Evolutionary conservation across 2,329 filamentous ascomycete species (phyloP).

Genomic region (Penicillium brevicompactum): DNA sequence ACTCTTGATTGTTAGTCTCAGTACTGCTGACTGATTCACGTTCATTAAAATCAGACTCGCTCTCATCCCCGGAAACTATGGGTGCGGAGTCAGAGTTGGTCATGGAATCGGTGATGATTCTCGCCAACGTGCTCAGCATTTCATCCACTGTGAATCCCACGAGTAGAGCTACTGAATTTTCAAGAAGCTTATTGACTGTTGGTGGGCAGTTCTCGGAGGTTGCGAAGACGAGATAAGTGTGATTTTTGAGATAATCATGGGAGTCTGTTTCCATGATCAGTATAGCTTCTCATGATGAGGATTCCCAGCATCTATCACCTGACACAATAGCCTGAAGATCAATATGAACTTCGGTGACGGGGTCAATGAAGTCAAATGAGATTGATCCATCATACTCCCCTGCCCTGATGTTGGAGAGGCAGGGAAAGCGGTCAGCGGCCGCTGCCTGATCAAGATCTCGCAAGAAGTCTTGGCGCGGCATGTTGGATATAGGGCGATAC

Average conservation of each 20-base stretch:
- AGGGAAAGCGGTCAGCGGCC: conserved; percentile 40
- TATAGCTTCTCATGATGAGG: not conserved
- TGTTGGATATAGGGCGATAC: conserved; percentile 37
- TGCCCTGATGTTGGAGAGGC: conserved; percentile 58
- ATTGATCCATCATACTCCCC: conserved; percentile 75
- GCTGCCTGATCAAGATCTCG: conserved; percentile 56
- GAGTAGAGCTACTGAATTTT: conserved; percentile 40
- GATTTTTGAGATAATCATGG: conserved; percentile 60
- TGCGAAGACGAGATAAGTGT: conserved; percentile 53
- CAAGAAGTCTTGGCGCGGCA: conserved; percentile 69
- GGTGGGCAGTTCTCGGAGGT: conserved; percentile 39
- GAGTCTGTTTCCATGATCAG: conserved; percentile 49
- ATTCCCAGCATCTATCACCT: conserved; percentile 30
- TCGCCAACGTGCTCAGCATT: conserved; percentile 52
- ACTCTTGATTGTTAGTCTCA: conserved; percentile 31
- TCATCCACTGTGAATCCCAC: conserved; percentile 50
- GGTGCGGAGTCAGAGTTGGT: conserved; percentile 6
- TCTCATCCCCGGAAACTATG: conserved; percentile 5
- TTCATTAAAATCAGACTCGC: conserved; percentile 5
- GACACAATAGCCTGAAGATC: conserved; percentile 43
- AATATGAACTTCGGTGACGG: conserved; percentile 21
- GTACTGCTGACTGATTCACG: conserved; percentile 30
- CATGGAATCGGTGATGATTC: conserved; percentile 33
- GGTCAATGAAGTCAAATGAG: conserved; percentile 58
- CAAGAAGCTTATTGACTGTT: conserved; percentile 41